These are phyloP conservation scores for Epichloe coenophiala DNA, from an alignment of 2,329 filamentous ascomycete species.

Conservation along the genomic window DNA sequence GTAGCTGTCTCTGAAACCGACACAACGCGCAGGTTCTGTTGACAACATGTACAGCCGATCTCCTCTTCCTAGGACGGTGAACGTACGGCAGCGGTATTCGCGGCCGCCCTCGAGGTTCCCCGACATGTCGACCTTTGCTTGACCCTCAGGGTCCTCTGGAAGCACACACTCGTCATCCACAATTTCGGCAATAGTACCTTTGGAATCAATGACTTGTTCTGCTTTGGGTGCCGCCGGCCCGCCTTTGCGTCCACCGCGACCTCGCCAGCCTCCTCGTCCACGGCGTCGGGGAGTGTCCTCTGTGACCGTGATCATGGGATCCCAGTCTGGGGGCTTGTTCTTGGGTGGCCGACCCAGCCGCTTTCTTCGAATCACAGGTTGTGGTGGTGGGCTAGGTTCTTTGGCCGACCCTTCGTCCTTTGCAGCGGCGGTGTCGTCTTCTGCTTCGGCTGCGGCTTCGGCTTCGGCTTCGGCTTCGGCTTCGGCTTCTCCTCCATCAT, in stretches of 20 bases:
- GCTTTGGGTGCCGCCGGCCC: constrained; percentile 63
- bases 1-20: constrained; percentile 95
- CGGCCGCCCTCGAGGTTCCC: constrained; percentile 72
- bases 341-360: constrained; percentile 78
- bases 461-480: not conserved
- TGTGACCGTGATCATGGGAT: constrained; percentile 44
- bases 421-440: constrained; percentile 13
- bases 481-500: constrained; percentile 26
- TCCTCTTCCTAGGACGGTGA: constrained; percentile 74
- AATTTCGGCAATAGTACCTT: constrained; percentile 84
- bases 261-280: constrained; percentile 58
- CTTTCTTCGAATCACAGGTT: constrained; percentile 55
- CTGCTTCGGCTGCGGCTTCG: constrained; percentile 20
- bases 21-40: constrained; percentile 89
- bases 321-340: constrained; percentile 70
- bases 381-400: constrained; percentile 42
- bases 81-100: constrained; percentile 91
- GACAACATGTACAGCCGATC: constrained; percentile 94
- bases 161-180: constrained; percentile 83
- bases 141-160: constrained; percentile 75
- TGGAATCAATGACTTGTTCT: constrained; percentile 80
- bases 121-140: constrained; percentile 83
- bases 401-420: constrained; percentile 32
- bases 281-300: constrained; percentile 48
- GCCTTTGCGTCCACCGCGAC: constrained; percentile 51